Evolutionary conservation across 2,329 filamentous ascomycete species (phyloP).

Genomic region (Fusarium scirpi): DNA sequence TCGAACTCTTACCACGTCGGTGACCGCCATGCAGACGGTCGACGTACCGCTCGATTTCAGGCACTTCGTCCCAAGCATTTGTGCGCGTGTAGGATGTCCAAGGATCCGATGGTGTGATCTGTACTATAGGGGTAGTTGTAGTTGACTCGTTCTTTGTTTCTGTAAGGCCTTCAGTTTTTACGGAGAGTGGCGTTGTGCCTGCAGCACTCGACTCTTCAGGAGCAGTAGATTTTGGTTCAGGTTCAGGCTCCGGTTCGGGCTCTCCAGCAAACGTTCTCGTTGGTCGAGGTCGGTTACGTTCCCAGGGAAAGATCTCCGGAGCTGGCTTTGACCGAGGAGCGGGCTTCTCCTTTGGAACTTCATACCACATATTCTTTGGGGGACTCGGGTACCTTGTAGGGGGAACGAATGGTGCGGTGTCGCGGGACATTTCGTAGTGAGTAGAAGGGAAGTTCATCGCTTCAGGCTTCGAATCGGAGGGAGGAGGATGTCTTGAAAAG

Average conservation of each 20-base stretch:
- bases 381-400: conserved; percentile 84
- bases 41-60: conserved; percentile 89
- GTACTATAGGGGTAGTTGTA: conserved; percentile 63
- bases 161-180: conserved; percentile 42
- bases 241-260: conserved; percentile 28
- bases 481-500: conserved; percentile 68
- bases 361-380: conserved; percentile 88
- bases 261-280: conserved; percentile 69
- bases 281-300: conserved; percentile 72
- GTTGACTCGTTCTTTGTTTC: conserved; percentile 55
- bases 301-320: conserved; percentile 91
- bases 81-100: conserved; percentile 80
- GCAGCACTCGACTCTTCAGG: neutral
- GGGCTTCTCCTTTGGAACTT: conserved; percentile 76
- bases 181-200: conserved; percentile 13
- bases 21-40: conserved; percentile 78
- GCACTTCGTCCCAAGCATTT: conserved; percentile 95
- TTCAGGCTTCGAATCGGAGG: conserved; percentile 80
- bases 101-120: conserved; percentile 64
- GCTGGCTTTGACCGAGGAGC: conserved; percentile 66
- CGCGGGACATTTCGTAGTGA: conserved; percentile 86
- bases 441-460: conserved; percentile 83
- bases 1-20: conserved; percentile 54
- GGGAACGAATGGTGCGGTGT: conserved; percentile 79
- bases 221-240: neutral